Evolutionary conservation across 73 alveolate species (phyloP).

Genomic region (Paramecium bursaria): DNA sequence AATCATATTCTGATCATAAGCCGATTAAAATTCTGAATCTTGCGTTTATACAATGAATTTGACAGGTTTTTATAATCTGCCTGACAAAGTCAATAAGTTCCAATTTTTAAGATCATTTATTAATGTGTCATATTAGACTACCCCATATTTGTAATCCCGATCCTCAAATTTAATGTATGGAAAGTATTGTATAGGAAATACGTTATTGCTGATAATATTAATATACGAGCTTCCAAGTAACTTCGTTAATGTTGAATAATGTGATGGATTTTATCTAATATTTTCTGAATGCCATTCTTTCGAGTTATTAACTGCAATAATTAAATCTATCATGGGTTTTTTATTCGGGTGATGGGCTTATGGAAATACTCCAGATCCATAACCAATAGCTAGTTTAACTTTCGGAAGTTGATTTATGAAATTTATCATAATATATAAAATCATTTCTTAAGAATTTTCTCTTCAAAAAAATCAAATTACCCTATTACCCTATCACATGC

Average conservation of each 20-base stretch:
- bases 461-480: conserved; percentile 31
- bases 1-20: conserved; percentile 19
- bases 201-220: conserved; percentile 7
- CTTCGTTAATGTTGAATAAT: conserved; percentile 56
- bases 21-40: background rate
- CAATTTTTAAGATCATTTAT: conserved; percentile 55
- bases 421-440: background rate
- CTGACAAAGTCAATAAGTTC: conserved; percentile 59
- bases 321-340: conserved; percentile 63
- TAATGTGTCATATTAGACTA: conserved; percentile 35
- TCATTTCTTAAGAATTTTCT: too few species aligned
- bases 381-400: conserved; percentile 58
- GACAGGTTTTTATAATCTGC: conserved; percentile 66
- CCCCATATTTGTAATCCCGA: conserved; percentile 59
- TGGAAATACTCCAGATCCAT: conserved; percentile 67
- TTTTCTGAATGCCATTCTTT: conserved; percentile 61
- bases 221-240: conserved; percentile 55
- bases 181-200: conserved; percentile 65
- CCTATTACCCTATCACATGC: conserved; percentile 48
- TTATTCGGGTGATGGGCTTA: conserved; percentile 55
- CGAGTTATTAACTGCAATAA: conserved; percentile 54
- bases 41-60: conserved; percentile 13
- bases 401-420: conserved; percentile 7
- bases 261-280: conserved; percentile 32
- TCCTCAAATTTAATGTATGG: conserved; percentile 59